Evolutionary conservation across 495 filamentous ascomycete genomes (phyloP), one percentile per base, ranked within the genome.

Genomic region (Daldinia bambusicola): DNA sequence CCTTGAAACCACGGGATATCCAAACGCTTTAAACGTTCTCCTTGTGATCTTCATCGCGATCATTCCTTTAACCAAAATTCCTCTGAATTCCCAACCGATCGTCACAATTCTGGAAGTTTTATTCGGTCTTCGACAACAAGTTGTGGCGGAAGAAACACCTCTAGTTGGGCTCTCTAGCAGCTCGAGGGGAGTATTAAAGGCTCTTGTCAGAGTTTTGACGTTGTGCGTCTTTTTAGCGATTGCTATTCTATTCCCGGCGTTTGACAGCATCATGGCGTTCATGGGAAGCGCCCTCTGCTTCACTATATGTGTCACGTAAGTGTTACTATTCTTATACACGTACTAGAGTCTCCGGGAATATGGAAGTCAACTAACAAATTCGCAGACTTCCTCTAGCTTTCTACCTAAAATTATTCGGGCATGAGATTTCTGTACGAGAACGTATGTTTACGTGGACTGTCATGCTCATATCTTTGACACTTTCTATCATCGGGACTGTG

Each of bases 201-300:
- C 86, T 53, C 67, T 81, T 6, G 83, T 97, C 34, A 86, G 93
- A 36, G 74, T 95, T 1, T 55, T 76, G 16, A 79, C 80, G 8
- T 64, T 84, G n/a, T 20, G 83, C 5, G 58, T 77, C 6, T 82
- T 84, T 41, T 64, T 84, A 48, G 69, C 58, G 13, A 85, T 84
- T 70, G 87, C 94, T 10, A 91, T 98, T 48, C 75, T 95, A 6
- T 92, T 97, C 74, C 95, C 95, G 13, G 85, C 86, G 0, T 99
- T 98, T 74, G 95, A 99, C 75, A 87, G 89, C 61, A 94, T 99
- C 74, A 97, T 98, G 94, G 91, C 92, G 34, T 90, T 99, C 64
- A 87, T 98, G 82, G 95, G 95, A 2, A 90, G 89, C 32, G 91
- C 92, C n/a, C 84, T 97, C 59, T 97, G 94, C 76, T 97, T 97